Percentiles rank a stretch among this genome's conserved stretches.
Evolutionary conservation across 306 rosid genomes (phyloP).

Genomic region (Inga laurina): DNA sequence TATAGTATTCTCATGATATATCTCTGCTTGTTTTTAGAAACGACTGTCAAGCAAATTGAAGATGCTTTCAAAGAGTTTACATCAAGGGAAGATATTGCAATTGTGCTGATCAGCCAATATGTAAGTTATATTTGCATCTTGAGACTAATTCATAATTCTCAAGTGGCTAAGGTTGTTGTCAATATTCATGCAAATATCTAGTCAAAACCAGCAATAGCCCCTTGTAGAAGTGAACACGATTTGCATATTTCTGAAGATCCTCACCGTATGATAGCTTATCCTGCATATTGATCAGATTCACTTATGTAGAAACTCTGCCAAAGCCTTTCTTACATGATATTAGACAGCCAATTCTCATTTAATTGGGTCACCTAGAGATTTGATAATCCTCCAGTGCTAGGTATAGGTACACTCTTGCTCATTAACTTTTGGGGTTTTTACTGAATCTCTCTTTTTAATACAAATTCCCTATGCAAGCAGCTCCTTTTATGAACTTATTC

Average conservation of each 20-base stretch:
- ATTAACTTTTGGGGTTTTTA: background rate
- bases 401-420: background rate
- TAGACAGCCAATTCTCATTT: background rate
- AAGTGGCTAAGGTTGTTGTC: slow-evolving; percentile 13
- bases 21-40: slow-evolving; percentile 51
- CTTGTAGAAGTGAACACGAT: slow-evolving; percentile 11
- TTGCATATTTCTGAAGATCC: background rate
- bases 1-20: slow-evolving; percentile 12
- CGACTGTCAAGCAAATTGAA: slow-evolving; percentile 89
- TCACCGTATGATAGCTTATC: background rate
- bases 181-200: background rate
- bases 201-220: slow-evolving; percentile 19
- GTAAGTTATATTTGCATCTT: slow-evolving; percentile 55
- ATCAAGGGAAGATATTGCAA: slow-evolving; percentile 76
- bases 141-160: background rate
- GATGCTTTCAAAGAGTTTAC: slow-evolving; percentile 96
- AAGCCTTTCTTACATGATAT: background rate
- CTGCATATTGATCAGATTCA: slow-evolving; percentile 2
- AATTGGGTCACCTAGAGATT: background rate
- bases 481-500: background rate
- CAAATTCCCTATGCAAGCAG: background rate
- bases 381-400: background rate
- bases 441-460: background rate
- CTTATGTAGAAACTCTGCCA: background rate
- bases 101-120: slow-evolving; percentile 91